phyloP scores from a whole-genome alignment of 2,329 filamentous ascomycete genomes.

The Juglanconis oblonga region DNA sequence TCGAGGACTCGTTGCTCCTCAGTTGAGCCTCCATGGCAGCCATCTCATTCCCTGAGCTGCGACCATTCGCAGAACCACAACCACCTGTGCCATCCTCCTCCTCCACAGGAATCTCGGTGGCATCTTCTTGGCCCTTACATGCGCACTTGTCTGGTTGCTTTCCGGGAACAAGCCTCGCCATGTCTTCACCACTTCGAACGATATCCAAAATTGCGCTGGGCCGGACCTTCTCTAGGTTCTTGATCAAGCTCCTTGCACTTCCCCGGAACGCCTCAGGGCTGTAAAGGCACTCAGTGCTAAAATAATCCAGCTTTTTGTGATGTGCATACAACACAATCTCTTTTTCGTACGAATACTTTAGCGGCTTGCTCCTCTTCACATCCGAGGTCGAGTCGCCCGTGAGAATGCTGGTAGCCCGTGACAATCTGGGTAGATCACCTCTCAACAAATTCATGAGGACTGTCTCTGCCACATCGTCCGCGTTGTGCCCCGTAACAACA shows the following conservation, averaged over 20 bases:
- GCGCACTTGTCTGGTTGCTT: conserved; percentile 46
- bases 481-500: conserved; percentile 96
- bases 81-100: conserved; percentile 66
- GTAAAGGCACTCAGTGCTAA: conserved; percentile 98
- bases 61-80: conserved; percentile 70
- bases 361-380: conserved; percentile 90
- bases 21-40: conserved; percentile 74
- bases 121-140: conserved; percentile 42
- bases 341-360: conserved; percentile 99
- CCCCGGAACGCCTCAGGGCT: conserved; percentile 95
- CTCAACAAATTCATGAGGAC: conserved; percentile 95
- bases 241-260: conserved; percentile 86
- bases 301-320: conserved; percentile 95
- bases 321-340: conserved; percentile 98
- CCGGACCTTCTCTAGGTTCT: conserved; percentile 88
- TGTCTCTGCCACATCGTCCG: conserved; percentile 95
- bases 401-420: conserved; percentile 85
- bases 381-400: conserved; percentile 76
- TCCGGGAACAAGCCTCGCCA: conserved; percentile 79
- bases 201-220: conserved; percentile 95
- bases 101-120: conserved; percentile 33
- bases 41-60: conserved; percentile 72
- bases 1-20: conserved; percentile 59
- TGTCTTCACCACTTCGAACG: conserved; percentile 91
- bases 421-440: conserved; percentile 83